These are phyloP conservation scores for Fusarium kyushuense DNA, from an alignment of 2,329 filamentous ascomycete genomes.

Conservation along the genomic window DNA sequence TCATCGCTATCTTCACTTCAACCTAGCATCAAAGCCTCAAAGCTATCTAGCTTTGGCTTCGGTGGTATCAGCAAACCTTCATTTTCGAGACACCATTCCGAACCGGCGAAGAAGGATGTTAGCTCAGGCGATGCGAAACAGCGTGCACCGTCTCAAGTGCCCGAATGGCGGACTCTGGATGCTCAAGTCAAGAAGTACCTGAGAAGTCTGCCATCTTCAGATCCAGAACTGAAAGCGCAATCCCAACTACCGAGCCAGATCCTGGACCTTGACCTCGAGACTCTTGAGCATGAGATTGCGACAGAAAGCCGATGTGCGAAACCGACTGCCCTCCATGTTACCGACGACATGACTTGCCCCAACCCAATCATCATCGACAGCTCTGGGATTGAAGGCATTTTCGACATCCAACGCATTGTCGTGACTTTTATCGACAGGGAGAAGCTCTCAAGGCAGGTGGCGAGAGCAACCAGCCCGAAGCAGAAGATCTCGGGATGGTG, in stretches of 20 bases:
- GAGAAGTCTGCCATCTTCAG: neutral
- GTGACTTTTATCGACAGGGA: conserved; percentile 12
- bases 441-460: neutral
- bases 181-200: neutral
- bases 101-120: neutral
- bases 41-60: neutral
- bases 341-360: neutral
- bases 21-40: neutral
- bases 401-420: conserved; percentile 6
- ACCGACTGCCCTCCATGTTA: neutral
- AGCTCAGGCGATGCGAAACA: neutral
- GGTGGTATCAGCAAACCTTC: neutral
- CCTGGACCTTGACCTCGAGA: neutral
- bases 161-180: neutral
- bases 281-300: neutral
- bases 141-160: neutral
- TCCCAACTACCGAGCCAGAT: neutral
- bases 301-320: neutral
- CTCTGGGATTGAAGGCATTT: conserved; percentile 10
- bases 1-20: neutral
- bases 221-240: too few species aligned
- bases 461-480: neutral
- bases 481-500: conserved; percentile 15
- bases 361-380: conserved; percentile 10
- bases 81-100: conserved; percentile 4